Evolutionary conservation across 345 rosid species (phyloP).

Genomic region (Microcos paniculata): DNA sequence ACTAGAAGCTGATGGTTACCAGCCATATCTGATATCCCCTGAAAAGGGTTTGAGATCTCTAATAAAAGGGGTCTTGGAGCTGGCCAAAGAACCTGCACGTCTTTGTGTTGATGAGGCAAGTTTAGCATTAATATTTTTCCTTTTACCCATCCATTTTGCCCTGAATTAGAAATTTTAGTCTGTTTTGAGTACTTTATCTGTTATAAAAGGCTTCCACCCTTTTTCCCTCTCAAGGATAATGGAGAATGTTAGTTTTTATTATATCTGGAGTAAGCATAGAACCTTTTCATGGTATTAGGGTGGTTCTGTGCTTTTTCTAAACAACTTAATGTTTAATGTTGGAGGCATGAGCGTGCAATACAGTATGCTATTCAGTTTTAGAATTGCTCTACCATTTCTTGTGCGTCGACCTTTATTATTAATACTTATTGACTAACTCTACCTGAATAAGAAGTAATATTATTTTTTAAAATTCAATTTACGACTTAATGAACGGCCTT

Average conservation of each 20-base stretch:
- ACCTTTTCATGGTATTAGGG: neutral
- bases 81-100: conserved; percentile 77
- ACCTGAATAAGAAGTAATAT: neutral
- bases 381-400: conserved; percentile 6
- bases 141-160: neutral
- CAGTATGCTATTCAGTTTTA: conserved; percentile 6
- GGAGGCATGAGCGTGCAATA: neutral
- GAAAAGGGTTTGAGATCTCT: conserved; percentile 81
- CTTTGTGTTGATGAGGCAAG: conserved; percentile 82
- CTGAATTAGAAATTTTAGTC: neutral
- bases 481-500: neutral
- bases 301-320: neutral
- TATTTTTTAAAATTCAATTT: neutral
- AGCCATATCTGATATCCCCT: conserved; percentile 85
- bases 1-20: conserved; percentile 84
- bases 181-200: neutral
- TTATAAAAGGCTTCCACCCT: neutral
- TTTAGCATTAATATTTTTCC: neutral
- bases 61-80: conserved; percentile 71
- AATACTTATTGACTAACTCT: neutral
- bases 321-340: neutral
- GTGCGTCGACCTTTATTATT: neutral
- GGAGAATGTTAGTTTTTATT: neutral
- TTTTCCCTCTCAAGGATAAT: neutral
- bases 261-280: neutral